Percentiles rank a stretch among this genome's conserved stretches.
phyloP scores from a whole-genome alignment of 2,329 filamentous ascomycete species.

The Fusarium piperis region DNA sequence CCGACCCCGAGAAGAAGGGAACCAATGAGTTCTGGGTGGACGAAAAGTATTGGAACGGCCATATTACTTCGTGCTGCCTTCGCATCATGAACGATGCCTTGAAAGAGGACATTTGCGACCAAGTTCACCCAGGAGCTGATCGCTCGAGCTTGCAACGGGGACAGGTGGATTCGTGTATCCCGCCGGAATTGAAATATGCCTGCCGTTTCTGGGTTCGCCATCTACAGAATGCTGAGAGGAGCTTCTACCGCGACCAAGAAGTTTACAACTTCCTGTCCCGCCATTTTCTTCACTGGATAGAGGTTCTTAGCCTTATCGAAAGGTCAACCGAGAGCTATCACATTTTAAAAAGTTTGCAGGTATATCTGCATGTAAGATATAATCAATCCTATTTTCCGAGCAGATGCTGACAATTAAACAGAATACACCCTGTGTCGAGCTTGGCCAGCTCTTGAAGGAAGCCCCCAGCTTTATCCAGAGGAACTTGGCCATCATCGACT shows the following conservation, averaged over 20 bases:
- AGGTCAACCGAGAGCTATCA: background rate
- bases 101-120: conserved; percentile 48
- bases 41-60: conserved; percentile 38
- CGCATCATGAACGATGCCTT: conserved; percentile 45
- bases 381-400: background rate
- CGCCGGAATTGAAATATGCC: conserved; percentile 5
- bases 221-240: conserved; percentile 27
- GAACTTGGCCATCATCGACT: background rate
- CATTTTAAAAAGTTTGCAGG: background rate
- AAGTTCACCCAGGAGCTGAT: background rate
- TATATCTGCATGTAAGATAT: background rate
- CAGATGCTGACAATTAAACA: background rate
- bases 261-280: conserved; percentile 48
- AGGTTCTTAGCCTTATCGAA: conserved; percentile 49
- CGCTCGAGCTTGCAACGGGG: background rate
- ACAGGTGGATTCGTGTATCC: background rate
- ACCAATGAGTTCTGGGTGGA: conserved; percentile 50
- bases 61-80: conserved; percentile 48
- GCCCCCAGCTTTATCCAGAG: background rate
- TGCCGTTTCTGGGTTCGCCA: conserved; percentile 48
- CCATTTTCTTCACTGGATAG: conserved; percentile 55
- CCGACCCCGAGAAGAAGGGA: conserved; percentile 28
- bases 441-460: background rate
- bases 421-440: background rate
- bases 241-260: conserved; percentile 28